Evolutionary conservation across 495 filamentous ascomycete species (phyloP).

Genomic region (Oleoguttula mirabilis): DNA sequence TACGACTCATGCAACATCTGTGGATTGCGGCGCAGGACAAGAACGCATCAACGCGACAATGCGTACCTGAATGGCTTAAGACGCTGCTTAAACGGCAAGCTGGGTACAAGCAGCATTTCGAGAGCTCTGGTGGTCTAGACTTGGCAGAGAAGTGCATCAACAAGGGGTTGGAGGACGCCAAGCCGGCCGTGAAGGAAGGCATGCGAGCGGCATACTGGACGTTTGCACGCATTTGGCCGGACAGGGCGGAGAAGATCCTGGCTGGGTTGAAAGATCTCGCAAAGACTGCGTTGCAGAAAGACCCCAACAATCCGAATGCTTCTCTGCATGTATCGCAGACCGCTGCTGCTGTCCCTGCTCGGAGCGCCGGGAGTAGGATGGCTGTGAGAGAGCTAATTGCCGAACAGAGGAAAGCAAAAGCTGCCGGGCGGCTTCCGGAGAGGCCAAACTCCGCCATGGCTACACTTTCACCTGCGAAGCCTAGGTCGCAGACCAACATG

Average conservation of each 20-base stretch:
- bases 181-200: conserved; percentile 72
- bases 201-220: conserved; percentile 78
- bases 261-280: conserved; percentile 60
- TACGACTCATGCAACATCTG: conserved; percentile 72
- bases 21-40: conserved; percentile 74
- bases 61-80: conserved; percentile 70
- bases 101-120: conserved; percentile 66
- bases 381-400: conserved; percentile 69
- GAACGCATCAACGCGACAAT: conserved; percentile 72
- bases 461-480: conserved; percentile 43
- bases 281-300: conserved; percentile 62
- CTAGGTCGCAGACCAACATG: conserved; percentile 27
- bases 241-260: conserved; percentile 63
- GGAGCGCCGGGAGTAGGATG: conserved; percentile 38
- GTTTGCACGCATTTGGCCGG: conserved; percentile 64
- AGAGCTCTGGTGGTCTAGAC: conserved; percentile 71
- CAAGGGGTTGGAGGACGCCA: conserved; percentile 73
- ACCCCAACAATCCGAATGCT: conserved; percentile 65
- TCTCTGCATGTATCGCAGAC: conserved; percentile 24
- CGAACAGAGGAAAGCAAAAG: conserved; percentile 60
- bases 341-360: conserved; percentile 38
- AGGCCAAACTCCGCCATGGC: conserved; percentile 68
- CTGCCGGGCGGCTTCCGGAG: conserved; percentile 47
- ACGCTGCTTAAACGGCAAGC: conserved; percentile 66
- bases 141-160: conserved; percentile 76